These are phyloP conservation scores for Thermochaetoides thermophila DNA, from an alignment of 495 filamentous ascomycete species.

Conservation along the genomic window DNA sequence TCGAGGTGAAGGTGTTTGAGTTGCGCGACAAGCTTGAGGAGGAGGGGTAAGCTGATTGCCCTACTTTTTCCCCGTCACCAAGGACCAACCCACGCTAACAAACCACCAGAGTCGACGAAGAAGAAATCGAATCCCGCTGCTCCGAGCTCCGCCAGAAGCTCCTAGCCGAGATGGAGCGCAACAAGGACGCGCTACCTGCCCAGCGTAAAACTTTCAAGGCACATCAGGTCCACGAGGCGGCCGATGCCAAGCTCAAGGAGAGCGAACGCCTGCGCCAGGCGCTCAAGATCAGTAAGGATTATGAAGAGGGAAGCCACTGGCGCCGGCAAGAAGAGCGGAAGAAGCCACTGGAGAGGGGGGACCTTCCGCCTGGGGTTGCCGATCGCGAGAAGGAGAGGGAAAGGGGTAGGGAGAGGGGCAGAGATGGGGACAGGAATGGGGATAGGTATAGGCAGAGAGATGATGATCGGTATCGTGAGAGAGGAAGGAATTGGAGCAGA, in stretches of 20 bases:
- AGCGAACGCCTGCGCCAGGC: slow-evolving; percentile 79
- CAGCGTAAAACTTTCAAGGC: slow-evolving; percentile 51
- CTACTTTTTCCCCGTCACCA: no score
- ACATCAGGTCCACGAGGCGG: slow-evolving; percentile 92
- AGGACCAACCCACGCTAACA: no score
- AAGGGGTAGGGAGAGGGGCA: background rate
- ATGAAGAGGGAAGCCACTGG: slow-evolving; percentile 75
- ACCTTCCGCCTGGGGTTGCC: slow-evolving; percentile 5
- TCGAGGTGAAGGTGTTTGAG: slow-evolving; percentile 88
- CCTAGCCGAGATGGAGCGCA: slow-evolving; percentile 35
- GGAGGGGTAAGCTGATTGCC: slow-evolving; percentile 53
- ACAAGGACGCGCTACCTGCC: slow-evolving; percentile 15
- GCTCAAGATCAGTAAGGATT: slow-evolving; percentile 74
- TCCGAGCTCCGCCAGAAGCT: slow-evolving; percentile 50
- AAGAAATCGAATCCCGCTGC: slow-evolving; percentile 61
- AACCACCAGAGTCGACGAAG: slow-evolving; percentile 60
- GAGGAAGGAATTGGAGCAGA: background rate
- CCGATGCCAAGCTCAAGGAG: slow-evolving; percentile 92
- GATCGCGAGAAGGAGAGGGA: slow-evolving; percentile 2
- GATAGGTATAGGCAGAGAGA: background rate
- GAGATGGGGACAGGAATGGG: background rate
- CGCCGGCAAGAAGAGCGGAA: slow-evolving; percentile 55
- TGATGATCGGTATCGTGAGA: background rate
- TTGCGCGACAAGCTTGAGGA: slow-evolving; percentile 81
- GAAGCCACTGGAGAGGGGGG: slow-evolving; percentile 37